Base-by-base conservation (phyloP, 805 yeast species). In the Metschnikowia arizonensis region DNA sequence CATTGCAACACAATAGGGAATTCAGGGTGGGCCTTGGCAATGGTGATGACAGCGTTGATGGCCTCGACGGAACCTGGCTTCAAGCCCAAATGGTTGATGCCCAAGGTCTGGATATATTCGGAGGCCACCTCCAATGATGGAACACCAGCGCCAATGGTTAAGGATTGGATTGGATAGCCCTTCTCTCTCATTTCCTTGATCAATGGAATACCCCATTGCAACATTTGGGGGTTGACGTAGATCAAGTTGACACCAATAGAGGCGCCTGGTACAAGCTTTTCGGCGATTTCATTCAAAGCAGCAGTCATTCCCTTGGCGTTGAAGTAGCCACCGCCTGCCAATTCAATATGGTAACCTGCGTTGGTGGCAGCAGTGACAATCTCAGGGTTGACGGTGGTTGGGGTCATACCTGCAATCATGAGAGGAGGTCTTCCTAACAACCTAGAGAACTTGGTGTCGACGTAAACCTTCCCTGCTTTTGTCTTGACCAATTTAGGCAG, bases 361-460 rank as follows among this genome's bases (percentile, higher is more conserved):
- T 90, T 89, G 62, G 90, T 78, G 24, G 97, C 84, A 26, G 96
- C 95, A 50, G 96, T 85, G 47, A 93, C 95, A 59, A 93, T 90
- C 51, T 87, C 90, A 38, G 98, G 93, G 55, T 87, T 84, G 46
- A 90, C 97, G 26, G 99, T 93, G 35, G 96, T 81, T 64, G 99
- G 99, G 33, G 99, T 93, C 99, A 93, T 93, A 74, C 99, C 99
- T 31, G 99, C 96, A 56, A 93, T 93, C 84, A 95, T 84, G 56
- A 93, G 73, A 49, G 99, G 99, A 51, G 99, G 90, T 69, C 89
- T 86, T 51, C 97, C 96, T 52, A 93, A 72, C 58, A 93, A 77
- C 65, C 90, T 78, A 42, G 96, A 87, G 71, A 91, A 89, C 71
- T 89, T 90, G 57, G 99, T 93, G 67, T 90, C 95, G 48, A 93